Percentiles rank a stretch among this genome's conserved stretches.
These are phyloP conservation scores for Neopestalotiopsis sp. DNA, from an alignment of 2,329 filamentous ascomycete genomes.

Conservation along the genomic window DNA sequence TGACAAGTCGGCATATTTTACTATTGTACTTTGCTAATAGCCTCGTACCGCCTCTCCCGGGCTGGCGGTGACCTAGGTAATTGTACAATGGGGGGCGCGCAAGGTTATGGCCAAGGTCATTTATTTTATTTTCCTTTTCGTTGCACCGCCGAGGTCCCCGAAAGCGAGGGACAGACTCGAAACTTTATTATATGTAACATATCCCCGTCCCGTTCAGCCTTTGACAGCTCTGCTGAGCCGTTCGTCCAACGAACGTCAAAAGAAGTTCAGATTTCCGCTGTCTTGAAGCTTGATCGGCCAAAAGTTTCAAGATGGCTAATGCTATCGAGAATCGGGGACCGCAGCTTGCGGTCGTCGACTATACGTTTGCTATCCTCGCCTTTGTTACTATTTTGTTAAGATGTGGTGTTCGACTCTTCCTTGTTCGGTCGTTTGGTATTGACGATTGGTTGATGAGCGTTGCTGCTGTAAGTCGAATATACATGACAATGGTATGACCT, in stretches of 20 bases:
- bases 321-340: conserved; percentile 7
- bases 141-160: background rate
- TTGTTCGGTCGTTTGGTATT: conserved; percentile 15
- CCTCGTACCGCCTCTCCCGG: background rate
- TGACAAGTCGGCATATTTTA: conserved; percentile 4
- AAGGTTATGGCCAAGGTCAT: background rate
- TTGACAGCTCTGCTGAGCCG: background rate
- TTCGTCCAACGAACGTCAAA: background rate
- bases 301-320: conserved; percentile 5
- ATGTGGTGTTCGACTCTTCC: conserved; percentile 11
- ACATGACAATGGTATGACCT: no score
- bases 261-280: background rate
- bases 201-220: background rate
- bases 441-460: conserved; percentile 20
- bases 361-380: conserved; percentile 5
- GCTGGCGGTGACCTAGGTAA: background rate
- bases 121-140: background rate
- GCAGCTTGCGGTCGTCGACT: conserved; percentile 13
- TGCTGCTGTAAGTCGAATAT: conserved; percentile 10
- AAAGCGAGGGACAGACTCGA: no score
- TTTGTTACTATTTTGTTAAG: conserved; percentile 6
- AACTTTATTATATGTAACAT: background rate
- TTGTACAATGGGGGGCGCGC: background rate
- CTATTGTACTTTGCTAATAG: background rate
- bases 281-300: background rate